Evolutionary conservation across 2,329 filamentous ascomycete species (phyloP), one percentile per base, ranked within the genome.

Genomic region (Blastomyces parvus): DNA sequence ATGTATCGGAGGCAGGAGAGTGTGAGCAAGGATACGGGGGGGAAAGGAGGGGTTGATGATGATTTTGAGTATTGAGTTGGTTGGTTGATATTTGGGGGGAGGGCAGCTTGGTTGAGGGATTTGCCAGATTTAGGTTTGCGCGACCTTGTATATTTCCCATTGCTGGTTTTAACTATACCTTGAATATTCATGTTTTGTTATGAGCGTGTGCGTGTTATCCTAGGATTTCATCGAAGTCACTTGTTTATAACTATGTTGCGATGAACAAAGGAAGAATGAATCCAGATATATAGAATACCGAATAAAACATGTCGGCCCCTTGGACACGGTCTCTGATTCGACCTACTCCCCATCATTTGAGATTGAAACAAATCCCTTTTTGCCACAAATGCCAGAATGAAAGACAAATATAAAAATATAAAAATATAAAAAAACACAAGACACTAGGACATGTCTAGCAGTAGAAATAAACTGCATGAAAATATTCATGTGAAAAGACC

Each of bases 1-100:
- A 96, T 99, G 93, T 99, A 97, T 78, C 83, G 87, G 68, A 92
- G 90, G 78, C 94, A 99, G 80, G 93, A 97, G 80, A 90, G 88
- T 69, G 90, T 96, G 60, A 80, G 85, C 14, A 95, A 94, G 81
- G 91, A 81, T 65, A 91, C 90, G 78, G 86, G 88, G 0, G 88
- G 90, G 63, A 96, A 96, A 79, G 89, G 88, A 0, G 90, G 90
- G 3, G 92, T 92, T 62, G 94, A 99, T 80, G 93, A 97, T 78
- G 92, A 97, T 75, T 99, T 97, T 78, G 94, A 99, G 81, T 99
- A 99, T 78, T 99, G 77, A 69, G 36, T 17, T 42, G 2, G 36
- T 25, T 38, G 33, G 53, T 6, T 38, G 27, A 19, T 7, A 53
- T 25, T 8, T 8, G 19, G 14, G 46, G 46, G 25, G 50, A 53